phyloP scores from a whole-genome alignment of 2,329 filamentous ascomycete genomes.

The Fusarium tricinctum region DNA sequence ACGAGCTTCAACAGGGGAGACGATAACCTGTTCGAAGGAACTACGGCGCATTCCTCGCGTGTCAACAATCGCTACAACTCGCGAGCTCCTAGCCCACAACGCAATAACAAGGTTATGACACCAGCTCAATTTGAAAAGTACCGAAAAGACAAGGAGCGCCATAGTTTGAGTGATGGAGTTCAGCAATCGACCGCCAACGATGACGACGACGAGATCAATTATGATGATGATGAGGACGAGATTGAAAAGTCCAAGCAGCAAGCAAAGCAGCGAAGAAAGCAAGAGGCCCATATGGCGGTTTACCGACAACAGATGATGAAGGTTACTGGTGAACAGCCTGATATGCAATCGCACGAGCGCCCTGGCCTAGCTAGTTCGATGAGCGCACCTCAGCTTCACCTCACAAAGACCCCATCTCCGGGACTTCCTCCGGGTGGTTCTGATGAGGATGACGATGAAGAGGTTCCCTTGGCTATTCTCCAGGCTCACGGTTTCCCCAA shows the following conservation, averaged over 20 bases:
- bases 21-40: constrained; percentile 69
- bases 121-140: constrained; percentile 88
- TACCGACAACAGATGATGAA: constrained; percentile 98
- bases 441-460: constrained; percentile 91
- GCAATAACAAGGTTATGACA: constrained; percentile 88
- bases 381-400: constrained; percentile 72
- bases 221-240: constrained; percentile 84
- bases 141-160: constrained; percentile 78
- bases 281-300: constrained; percentile 89
- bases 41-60: constrained; percentile 56
- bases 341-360: constrained; percentile 60
- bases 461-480: constrained; percentile 87
- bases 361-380: constrained; percentile 69
- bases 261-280: constrained; percentile 83
- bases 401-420: constrained; percentile 55
- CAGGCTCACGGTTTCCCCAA: constrained; percentile 90
- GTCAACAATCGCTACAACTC: constrained; percentile 55
- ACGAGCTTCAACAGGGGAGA: constrained; percentile 61
- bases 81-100: constrained; percentile 58
- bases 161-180: constrained; percentile 60
- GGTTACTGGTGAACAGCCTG: constrained; percentile 78
- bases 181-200: constrained; percentile 64
- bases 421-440: constrained; percentile 65
- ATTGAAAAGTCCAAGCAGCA: constrained; percentile 79
- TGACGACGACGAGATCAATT: constrained; percentile 74